These are phyloP conservation scores for Corymbia calophylla DNA, from an alignment of 441 rosid species.

Conservation along the genomic window DNA sequence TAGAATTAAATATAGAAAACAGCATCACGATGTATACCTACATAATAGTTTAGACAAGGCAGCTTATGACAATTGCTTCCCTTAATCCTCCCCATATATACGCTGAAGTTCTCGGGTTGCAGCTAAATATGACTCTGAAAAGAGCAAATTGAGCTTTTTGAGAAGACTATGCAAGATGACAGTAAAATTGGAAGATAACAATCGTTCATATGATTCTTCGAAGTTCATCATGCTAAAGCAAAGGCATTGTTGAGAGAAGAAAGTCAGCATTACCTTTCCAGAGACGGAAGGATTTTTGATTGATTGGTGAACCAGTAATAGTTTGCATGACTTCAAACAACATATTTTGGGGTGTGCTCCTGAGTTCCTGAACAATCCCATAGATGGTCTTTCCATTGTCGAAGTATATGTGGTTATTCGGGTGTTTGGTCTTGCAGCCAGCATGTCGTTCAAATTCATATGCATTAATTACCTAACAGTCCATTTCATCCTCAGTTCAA, in stretches of 20 bases:
- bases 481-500: neutral
- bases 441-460: conserved; percentile 1
- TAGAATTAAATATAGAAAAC: neutral
- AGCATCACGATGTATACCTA: neutral
- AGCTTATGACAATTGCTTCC: neutral
- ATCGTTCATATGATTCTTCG: neutral
- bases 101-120: conserved; percentile 12
- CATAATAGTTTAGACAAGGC: neutral
- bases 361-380: neutral
- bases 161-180: neutral
- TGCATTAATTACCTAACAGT: neutral
- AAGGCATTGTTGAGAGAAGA: neutral
- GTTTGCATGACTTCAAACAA: neutral
- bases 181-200: neutral
- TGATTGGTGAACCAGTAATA: neutral
- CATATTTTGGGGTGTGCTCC: neutral
- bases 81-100: conserved; percentile 7
- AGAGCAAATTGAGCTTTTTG: neutral
- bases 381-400: conserved; percentile 3
- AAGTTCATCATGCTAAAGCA: neutral
- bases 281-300: neutral
- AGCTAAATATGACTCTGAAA: conserved; percentile 9
- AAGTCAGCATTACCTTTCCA: neutral
- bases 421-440: neutral
- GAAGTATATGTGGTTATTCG: neutral